Percentiles rank a stretch among this genome's conserved stretches.
Evolutionary conservation across 768 basidiomycete genomes (phyloP).

Genomic region (Boletus vermiculosoides): DNA sequence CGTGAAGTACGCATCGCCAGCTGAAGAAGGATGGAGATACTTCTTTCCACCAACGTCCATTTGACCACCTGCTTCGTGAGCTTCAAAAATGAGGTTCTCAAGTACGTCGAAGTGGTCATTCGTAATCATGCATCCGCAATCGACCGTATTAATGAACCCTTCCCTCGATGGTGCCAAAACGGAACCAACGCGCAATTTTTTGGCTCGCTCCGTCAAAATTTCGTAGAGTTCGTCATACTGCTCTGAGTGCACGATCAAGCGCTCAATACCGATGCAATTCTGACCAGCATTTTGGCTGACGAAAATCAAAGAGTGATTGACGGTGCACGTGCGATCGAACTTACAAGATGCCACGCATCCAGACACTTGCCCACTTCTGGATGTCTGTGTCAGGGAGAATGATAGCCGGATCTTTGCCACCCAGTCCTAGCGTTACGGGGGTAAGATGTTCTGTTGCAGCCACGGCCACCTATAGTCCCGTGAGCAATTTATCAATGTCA

Average conservation of each 20-base stretch:
- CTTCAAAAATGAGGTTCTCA: constrained; percentile 65
- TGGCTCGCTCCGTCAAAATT: constrained; percentile 60
- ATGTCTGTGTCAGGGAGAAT: constrained; percentile 85
- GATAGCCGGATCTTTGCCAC: constrained; percentile 92
- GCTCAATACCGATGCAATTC: constrained; percentile 97
- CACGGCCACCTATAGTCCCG: constrained; percentile 59
- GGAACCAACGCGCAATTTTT: constrained; percentile 73
- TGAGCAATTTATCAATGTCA: not conserved
- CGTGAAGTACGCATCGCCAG: constrained; percentile 77
- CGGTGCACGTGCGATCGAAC: constrained; percentile 30
- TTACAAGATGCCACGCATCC: constrained; percentile 92
- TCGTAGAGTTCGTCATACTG: constrained; percentile 76
- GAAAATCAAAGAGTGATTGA: not conserved
- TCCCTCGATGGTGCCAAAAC: constrained; percentile 66
- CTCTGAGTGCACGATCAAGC: constrained; percentile 77
- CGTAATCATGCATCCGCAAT: constrained; percentile 87
- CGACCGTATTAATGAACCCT: constrained; percentile 70
- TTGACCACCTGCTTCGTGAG: constrained; percentile 64
- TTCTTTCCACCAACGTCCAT: constrained; percentile 63
- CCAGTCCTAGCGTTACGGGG: constrained; percentile 91
- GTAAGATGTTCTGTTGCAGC: constrained; percentile 86
- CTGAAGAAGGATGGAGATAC: constrained; percentile 63
- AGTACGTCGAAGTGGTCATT: constrained; percentile 68
- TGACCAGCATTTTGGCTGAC: constrained; percentile 88
- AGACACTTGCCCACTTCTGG: constrained; percentile 72